Base-by-base conservation (phyloP, 257 asterid genomes). In the Solanum sejunctum region DNA sequence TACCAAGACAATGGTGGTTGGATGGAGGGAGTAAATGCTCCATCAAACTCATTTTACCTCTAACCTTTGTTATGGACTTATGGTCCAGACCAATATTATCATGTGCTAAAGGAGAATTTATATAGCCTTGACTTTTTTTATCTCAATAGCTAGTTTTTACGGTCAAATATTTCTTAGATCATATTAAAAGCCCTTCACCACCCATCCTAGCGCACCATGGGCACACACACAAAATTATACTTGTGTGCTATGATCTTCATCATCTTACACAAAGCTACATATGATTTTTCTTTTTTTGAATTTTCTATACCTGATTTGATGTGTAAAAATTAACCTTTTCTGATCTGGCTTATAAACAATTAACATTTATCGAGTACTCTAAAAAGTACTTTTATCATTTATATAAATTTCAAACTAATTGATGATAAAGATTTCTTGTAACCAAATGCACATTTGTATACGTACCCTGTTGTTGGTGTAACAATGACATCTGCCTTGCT, bases 401-500 rank as follows among this genome's bases (percentile, higher is more conserved):
- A 55, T 55, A 55, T 15, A 16, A 55, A 15, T 55, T 15, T 15
- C 7, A 64, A 23, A 26, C 6, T 23, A 23, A 71, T 47, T 69
- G 32, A 84, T 26, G 23, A 47, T 49, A 47, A 43, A 43, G 47
- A 13, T 51, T 8, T 66, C 23, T 20, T 12, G 6, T 49, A 69
- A 49, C 20, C 26, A 69, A 71, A 41, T 55, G 60, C 60, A 57
- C 41, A 60, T 41, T 55, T 41, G 12, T 39, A 83, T n/a, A 28
- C 16, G 41, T 83, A 96, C 99, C 99, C 98, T 16, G 95, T 95
- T 21, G 99, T 96, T 84, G 99, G 99, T 58, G 97, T 89, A 73
- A 96, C 99, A 51, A 96, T 96, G 67, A 96, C 91, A 89, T 96
- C 96, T 47, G 98, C 98, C 80, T 80, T 13, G 5, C 93, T 66